Evolutionary conservation across 108 stramenopile species (phyloP), one percentile per base, ranked within the genome.

Genomic region (Chaetoceros tenuissimus): DNA sequence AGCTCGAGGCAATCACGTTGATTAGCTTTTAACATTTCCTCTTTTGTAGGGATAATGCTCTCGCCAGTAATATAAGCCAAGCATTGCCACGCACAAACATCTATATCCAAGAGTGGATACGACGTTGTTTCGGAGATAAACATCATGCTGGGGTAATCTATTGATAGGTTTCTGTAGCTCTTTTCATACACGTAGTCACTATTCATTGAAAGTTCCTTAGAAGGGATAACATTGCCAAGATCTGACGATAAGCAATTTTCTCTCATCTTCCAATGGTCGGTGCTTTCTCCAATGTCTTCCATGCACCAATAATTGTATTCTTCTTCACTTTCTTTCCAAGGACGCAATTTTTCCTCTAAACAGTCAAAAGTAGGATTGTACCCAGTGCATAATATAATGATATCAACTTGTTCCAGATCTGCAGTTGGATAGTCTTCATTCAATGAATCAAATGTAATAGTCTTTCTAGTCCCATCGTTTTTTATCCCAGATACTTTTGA

Each of bases 301-400:
- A 59, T 13, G 59, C 48, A 28, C 18, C 23, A 53, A 52, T 47
- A 1, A 46, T 16, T 16, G n/a, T n/a, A n/a, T 10, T 26, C 56
- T 58, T 65, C 24, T 58, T 51, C 64, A 55, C 24, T 3, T 52
- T 27, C 26, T 47, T 46, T 24, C 55, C 3, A n/a, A 19, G 28
- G 29, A 19, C 55, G 50, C 25, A 73, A 57, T 13, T 52, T 24
- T 18, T 45, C 27, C 24, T 82, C 81, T 17, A 82, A 55, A 68
- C 74, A 72, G n/a, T 46, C 55, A 3, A 64, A 40, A 31, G 71
- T 60, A 13, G 30, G 44, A 0, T 46, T 8, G 53, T 83, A 83
- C 18, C 81, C 81, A 0, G 81, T 83, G 31, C 81, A 83, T 48
- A 59, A 74, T 18, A 83, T 68, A 27, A 83, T 48, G 1, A 67